A percentile compares a stretch with the other conserved stretches of the same genome.
These are phyloP conservation scores for Fusarium lateritium DNA, from an alignment of 2,329 filamentous ascomycete genomes.

Conservation along the genomic window DNA sequence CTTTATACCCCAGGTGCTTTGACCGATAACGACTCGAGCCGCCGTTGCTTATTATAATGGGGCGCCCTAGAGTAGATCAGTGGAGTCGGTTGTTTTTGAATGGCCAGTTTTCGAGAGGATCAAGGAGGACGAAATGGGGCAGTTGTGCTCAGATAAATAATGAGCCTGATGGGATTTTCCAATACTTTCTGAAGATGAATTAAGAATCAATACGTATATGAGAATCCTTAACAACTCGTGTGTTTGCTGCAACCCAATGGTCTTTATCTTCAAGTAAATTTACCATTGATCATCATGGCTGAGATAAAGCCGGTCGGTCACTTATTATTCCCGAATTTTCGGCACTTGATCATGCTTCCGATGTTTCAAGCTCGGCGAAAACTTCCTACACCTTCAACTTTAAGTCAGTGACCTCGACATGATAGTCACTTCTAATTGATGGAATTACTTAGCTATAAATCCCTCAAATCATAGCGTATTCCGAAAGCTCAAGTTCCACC, in stretches of 20 bases:
- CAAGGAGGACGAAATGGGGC: background rate
- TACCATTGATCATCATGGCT: background rate
- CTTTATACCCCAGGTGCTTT: background rate
- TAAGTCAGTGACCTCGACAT: background rate
- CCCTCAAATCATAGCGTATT: background rate
- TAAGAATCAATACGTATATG: too few relatives aligned
- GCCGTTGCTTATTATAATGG: constrained; percentile 4
- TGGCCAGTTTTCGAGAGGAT: background rate
- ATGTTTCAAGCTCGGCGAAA: constrained; percentile 5
- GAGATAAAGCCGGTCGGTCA: background rate
- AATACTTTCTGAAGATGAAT: background rate
- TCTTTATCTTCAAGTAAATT: background rate
- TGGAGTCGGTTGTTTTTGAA: background rate
- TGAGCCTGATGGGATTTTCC: background rate
- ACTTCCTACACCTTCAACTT: background rate
- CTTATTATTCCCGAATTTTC: background rate
- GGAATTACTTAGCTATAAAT: background rate
- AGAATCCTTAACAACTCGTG: too few relatives aligned
- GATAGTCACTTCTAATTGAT: background rate
- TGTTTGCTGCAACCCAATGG: background rate
- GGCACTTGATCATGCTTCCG: constrained; percentile 24
- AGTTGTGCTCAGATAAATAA: background rate
- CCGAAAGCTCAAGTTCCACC: background rate
- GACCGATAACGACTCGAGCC: background rate
- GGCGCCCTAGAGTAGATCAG: background rate